Evolutionary conservation across 805 yeast genomes (phyloP).

Genomic region (Nakazawaea pomicola): DNA sequence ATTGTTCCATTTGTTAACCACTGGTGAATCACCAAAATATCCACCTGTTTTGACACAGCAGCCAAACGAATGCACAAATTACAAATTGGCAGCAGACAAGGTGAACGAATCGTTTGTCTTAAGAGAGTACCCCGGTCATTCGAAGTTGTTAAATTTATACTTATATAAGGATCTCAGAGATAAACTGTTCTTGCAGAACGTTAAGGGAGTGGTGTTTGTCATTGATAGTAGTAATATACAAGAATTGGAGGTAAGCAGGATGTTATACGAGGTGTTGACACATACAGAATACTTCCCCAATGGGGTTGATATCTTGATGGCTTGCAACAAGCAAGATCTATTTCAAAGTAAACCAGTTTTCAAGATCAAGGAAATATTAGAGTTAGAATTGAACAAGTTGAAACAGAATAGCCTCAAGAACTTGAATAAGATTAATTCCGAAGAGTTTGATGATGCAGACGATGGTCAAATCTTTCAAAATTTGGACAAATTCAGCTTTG

Average conservation of each 20-base stretch:
- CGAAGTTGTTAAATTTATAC: constrained; percentile 59
- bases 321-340: constrained; percentile 80
- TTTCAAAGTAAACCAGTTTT: constrained; percentile 74
- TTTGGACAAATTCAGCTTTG: constrained; percentile 53
- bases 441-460: constrained; percentile 27
- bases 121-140: constrained; percentile 87
- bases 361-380: constrained; percentile 56
- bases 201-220: constrained; percentile 68
- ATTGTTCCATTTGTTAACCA: constrained; percentile 18
- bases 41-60: constrained; percentile 48
- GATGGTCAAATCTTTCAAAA: constrained; percentile 29
- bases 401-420: constrained; percentile 43
- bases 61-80: constrained; percentile 32
- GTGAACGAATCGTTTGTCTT: constrained; percentile 41
- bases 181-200: constrained; percentile 28
- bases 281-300: constrained; percentile 57
- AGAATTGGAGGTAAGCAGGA: constrained; percentile 47
- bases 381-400: constrained; percentile 55
- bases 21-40: constrained; percentile 16
- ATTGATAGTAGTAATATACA: constrained; percentile 68
- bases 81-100: constrained; percentile 34
- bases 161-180: constrained; percentile 42
- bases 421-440: constrained; percentile 40
- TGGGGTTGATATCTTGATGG: constrained; percentile 72
- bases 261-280: constrained; percentile 53